Percentiles rank a stretch among this genome's conserved stretches.
phyloP scores from a whole-genome alignment of 768 basidiomycete genomes.

The Kwoniella botswanensis region DNA sequence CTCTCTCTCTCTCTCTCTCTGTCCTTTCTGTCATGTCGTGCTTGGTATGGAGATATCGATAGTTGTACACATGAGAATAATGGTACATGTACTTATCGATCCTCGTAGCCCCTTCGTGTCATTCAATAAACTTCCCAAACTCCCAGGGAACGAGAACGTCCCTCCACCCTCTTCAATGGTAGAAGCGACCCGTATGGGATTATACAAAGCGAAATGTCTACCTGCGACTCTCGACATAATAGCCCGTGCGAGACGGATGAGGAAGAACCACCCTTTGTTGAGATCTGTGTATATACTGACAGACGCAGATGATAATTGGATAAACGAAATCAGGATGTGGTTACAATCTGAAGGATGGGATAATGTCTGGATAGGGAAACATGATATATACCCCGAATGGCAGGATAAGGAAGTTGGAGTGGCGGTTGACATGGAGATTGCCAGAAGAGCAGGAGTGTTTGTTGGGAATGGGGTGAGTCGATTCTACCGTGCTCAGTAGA shows the following conservation, averaged over 20 bases:
- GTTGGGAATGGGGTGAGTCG: constrained; percentile 57
- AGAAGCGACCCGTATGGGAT: constrained; percentile 47
- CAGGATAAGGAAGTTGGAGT: constrained; percentile 51
- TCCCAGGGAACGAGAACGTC: constrained; percentile 57
- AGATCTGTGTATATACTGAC: constrained; percentile 52
- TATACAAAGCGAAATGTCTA: constrained; percentile 55
- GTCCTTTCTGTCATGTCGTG: background rate
- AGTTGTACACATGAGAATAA: too few species aligned
- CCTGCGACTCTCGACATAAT: constrained; percentile 55
- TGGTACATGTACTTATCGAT: too few species aligned
- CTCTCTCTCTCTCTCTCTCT: background rate
- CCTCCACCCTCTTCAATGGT: constrained; percentile 49
- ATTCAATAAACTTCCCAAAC: constrained; percentile 53
- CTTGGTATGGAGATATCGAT: too few species aligned
- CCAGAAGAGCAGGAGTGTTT: constrained; percentile 54
- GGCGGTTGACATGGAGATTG: constrained; percentile 57
- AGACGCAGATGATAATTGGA: constrained; percentile 47
- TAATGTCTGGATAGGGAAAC: constrained; percentile 40
- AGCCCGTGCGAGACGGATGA: constrained; percentile 52
- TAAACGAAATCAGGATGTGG: constrained; percentile 52
- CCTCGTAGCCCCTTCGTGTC: constrained; percentile 50
- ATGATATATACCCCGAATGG: constrained; percentile 46
- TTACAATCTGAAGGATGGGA: constrained; percentile 55
- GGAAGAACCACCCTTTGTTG: constrained; percentile 55
- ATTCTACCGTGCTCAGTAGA: background rate